Evolutionary conservation across 495 filamentous ascomycete species (phyloP), one percentile per base, ranked within the genome.

Genomic region (Gamarada debralockiae): DNA sequence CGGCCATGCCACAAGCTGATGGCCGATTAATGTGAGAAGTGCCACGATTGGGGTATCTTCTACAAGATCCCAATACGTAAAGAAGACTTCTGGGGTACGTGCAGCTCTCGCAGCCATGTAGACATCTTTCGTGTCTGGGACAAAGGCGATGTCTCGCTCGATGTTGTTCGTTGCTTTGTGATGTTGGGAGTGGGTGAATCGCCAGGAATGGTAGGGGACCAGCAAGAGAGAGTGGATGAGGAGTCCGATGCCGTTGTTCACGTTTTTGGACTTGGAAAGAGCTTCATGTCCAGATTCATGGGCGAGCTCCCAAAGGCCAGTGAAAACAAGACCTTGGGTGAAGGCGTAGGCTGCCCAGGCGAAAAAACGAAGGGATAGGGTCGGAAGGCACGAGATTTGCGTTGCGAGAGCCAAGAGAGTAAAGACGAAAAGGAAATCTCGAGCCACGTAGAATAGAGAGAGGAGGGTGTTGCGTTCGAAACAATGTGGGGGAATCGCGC

Each of bases 161-260:
- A 79, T 74, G 60, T 83, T 71, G 24, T 73, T 75, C 18, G 79
- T 79, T 57, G 75, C 74, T 45, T 76, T 85, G 71, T 89, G 85
- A 66, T 89, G 85, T 50, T 80, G 78, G 56, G 79, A 75, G 55
- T 89, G 85, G 40, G 82, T 85, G 67, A 86, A 82, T 67, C 86
- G 82, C 85, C 85, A 89, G 25, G 82, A 85, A 70, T 85, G 85
- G 67, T 82, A 89, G 1, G 85, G 85, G 4, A 87, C 84, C 50
- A 84, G 70, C 5, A 87, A 71, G 8, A 74, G 61, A 0, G 82
- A 86, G 64, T 89, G 85, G 22, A 71, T 61, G 46, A 83, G 63
- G 75, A 82, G 86, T 25, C 85, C 85, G 33, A 84, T 73, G 50
- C 74, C 72, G 57, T 87, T 74, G 60, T 89, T 89, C 33, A 86